These are phyloP conservation scores for Acacia acuminata DNA, from an alignment of 306 rosid genomes.

Conservation along the genomic window DNA sequence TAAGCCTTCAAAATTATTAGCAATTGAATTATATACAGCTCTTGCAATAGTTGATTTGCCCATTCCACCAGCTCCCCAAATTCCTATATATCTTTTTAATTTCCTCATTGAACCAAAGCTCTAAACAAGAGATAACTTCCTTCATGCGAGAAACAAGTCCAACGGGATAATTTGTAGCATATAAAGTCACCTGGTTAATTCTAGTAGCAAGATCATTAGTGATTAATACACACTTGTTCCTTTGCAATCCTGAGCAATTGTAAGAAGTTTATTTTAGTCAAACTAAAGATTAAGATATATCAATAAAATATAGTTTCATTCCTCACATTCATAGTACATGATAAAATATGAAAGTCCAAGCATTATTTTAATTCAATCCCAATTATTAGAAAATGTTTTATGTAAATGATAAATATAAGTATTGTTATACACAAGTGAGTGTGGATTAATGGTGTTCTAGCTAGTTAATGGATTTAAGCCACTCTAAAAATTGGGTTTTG, in stretches of 20 bases:
- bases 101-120: background rate
- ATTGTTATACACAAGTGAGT: no score
- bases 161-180: background rate
- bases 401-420: no score
- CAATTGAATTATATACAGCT: slow-evolving; percentile 1
- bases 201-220: background rate
- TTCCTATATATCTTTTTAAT: slow-evolving; percentile 3
- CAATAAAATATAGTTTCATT: no score
- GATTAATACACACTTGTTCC: background rate
- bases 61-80: background rate
- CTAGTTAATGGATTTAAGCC: no score
- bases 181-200: background rate
- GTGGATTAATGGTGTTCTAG: no score
- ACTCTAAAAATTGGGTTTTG: no score
- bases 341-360: no score
- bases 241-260: background rate
- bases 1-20: slow-evolving; percentile 1
- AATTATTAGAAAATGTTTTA: no score
- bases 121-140: background rate
- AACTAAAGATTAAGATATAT: no score
- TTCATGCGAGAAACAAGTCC: background rate
- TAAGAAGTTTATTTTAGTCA: background rate
- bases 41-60: slow-evolving; percentile 20
- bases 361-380: no score
- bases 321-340: no score